Base-by-base conservation (phyloP, 805 yeast genomes). In the Cyberlindnera mycetangii region DNA sequence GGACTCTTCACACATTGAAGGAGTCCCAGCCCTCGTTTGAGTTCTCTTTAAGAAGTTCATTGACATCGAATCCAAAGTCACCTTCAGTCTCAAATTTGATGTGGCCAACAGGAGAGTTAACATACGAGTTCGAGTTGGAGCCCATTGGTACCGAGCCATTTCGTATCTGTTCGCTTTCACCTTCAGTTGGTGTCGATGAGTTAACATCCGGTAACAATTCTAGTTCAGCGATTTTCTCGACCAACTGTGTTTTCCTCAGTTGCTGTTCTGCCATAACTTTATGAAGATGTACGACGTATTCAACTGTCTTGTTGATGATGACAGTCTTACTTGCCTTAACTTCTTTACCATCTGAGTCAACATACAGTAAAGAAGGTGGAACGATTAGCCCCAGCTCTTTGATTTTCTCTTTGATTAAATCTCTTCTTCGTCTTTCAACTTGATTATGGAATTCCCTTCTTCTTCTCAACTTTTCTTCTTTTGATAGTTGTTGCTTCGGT, bases 401-500 rank as follows among this genome's bases (percentile, higher is more conserved):
- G 50, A 90, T 89, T 56, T 87, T 81, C 58, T 86, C 95, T 61
- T 90, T 89, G 58, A 90, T 90, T 54, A 88, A 72, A 62, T 92
- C 98, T 50, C 98, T 74, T 59, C 98, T 76, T 54, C 96, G 74
- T 56, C 97, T 75, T 64, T 90, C 98, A 5, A 90, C 97, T 1
- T 96, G 96, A 60, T 90, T 90, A 64, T 90, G 98, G 50, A 89
- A 83, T 60, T 89, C 96, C 48, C 96, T 70, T 50, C 96, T 75
- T 50, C 96, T 74, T 49, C 80, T 77, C 42, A 85, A 62, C 58
- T 85, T 85, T 47, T 84, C 89, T 42, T 85, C 95, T 56, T 79
- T 80, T 4, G 76, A 64, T 31, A 75, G 45, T 41, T 56, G 60
- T 39, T 55, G 58, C 56, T 61, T 52, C 32, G 61, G 65, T 20